A percentile compares a stretch with the other conserved stretches of the same genome.
These are phyloP conservation scores for Trapa bicornis DNA, from an alignment of 345 rosid genomes.

Conservation along the genomic window DNA sequence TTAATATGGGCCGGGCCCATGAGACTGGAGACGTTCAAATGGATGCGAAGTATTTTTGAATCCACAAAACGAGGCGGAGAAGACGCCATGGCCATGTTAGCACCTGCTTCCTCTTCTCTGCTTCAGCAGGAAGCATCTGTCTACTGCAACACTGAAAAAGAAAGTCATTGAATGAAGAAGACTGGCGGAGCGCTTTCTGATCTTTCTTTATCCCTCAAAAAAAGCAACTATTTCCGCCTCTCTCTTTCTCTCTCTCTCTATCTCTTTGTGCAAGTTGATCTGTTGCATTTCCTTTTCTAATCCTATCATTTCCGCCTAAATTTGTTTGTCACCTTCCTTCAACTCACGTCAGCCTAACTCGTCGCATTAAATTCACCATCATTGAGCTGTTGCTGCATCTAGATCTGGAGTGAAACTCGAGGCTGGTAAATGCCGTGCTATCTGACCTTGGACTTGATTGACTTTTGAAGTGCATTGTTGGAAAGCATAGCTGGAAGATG, in stretches of 20 bases:
- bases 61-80: no score
- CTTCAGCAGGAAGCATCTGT: no score
- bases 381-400: not conserved
- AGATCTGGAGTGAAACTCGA: not conserved
- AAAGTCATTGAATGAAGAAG: no score
- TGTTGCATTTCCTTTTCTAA: constrained; percentile 11
- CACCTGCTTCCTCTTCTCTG: no score
- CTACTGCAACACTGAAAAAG: no score
- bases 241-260: not conserved
- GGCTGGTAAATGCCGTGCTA: no score
- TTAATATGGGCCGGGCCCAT: no score
- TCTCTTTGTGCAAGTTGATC: constrained; percentile 8
- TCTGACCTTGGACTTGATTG: not conserved
- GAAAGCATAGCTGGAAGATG: constrained; percentile 20
- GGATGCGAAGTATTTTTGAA: no score
- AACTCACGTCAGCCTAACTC: not conserved
- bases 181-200: no score
- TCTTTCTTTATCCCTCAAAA: not conserved
- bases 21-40: not conserved
- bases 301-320: not conserved
- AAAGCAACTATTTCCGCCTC: not conserved
- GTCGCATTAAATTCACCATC: not conserved
- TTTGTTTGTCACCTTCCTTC: not conserved
- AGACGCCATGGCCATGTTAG: no score
- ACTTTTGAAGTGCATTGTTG: no score